Conservation (phyloP, 2,329 filamentous ascomycete species). For the Exophiala calicioides region DNA sequence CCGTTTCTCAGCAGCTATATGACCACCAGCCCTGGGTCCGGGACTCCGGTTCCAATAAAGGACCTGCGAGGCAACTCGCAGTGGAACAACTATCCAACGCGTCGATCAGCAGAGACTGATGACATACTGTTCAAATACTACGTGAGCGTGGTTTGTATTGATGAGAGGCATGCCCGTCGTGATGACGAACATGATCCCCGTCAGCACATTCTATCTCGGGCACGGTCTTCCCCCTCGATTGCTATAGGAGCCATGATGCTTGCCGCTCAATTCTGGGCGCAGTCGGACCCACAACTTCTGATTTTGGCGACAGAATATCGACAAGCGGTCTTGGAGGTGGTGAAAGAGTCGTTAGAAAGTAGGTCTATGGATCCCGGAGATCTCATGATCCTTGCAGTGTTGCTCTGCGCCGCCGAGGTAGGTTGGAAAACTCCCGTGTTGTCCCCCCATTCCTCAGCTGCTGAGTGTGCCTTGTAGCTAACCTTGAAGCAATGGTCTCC, state of each 20-base stretch:
- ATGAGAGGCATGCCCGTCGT: background rate
- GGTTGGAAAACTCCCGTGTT: background rate
- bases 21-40: too few species aligned
- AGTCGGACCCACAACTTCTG: background rate
- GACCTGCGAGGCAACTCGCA: too few species aligned
- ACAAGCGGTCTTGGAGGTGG: background rate
- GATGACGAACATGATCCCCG: background rate
- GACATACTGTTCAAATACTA: background rate
- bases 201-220: background rate
- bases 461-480: too few species aligned
- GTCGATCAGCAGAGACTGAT: background rate
- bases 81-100: too few species aligned
- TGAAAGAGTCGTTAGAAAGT: background rate
- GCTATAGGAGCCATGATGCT: background rate
- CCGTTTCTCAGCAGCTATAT: too few species aligned
- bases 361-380: background rate
- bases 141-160: background rate
- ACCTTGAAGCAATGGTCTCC: background rate
- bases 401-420: background rate
- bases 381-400: background rate
- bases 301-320: background rate
- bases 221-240: background rate
- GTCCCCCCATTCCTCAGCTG: background rate
- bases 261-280: background rate
- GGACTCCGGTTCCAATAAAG: too few species aligned